phyloP scores from a whole-genome alignment of 139 green algal genomes.

The Volvox africanus region DNA sequence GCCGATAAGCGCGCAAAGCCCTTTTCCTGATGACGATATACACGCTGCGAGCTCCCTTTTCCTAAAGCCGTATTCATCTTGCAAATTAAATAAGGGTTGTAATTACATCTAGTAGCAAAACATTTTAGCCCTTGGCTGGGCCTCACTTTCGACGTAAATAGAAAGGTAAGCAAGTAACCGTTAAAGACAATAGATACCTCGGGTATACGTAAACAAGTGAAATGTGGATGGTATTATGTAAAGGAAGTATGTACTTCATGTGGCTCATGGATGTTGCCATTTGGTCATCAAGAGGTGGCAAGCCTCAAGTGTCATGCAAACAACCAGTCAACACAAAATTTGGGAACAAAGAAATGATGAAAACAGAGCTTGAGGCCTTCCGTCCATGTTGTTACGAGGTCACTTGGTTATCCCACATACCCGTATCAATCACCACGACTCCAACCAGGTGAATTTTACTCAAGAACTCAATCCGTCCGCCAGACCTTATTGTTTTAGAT shows the following conservation, averaged over 20 bases:
- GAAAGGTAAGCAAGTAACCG: not conserved
- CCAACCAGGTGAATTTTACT: too few relatives aligned
- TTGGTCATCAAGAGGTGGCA: not conserved
- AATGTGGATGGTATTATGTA: not conserved
- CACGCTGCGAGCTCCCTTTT: not conserved
- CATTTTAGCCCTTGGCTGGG: not conserved
- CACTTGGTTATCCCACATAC: too few relatives aligned
- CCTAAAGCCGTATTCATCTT: conserved; percentile 30
- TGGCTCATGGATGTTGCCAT: too few relatives aligned
- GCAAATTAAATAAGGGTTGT: not conserved
- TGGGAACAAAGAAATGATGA: too few relatives aligned
- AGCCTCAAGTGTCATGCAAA: not conserved
- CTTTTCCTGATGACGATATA: not conserved
- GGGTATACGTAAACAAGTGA: not conserved
- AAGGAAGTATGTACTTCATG: not conserved
- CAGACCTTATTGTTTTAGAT: too few relatives aligned
- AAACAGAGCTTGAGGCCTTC: too few relatives aligned
- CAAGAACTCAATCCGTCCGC: too few relatives aligned
- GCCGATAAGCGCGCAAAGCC: not conserved
- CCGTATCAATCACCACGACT: too few relatives aligned
- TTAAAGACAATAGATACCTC: not conserved
- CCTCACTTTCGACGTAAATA: not conserved
- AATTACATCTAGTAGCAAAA: conserved; percentile 25
- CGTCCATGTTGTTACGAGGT: too few relatives aligned
- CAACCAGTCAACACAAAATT: too few relatives aligned